Evolutionary conservation across 2,329 filamentous ascomycete genomes (phyloP), one percentile per base, ranked within the genome.

Genomic region (Sarocladiaceae sp.): DNA sequence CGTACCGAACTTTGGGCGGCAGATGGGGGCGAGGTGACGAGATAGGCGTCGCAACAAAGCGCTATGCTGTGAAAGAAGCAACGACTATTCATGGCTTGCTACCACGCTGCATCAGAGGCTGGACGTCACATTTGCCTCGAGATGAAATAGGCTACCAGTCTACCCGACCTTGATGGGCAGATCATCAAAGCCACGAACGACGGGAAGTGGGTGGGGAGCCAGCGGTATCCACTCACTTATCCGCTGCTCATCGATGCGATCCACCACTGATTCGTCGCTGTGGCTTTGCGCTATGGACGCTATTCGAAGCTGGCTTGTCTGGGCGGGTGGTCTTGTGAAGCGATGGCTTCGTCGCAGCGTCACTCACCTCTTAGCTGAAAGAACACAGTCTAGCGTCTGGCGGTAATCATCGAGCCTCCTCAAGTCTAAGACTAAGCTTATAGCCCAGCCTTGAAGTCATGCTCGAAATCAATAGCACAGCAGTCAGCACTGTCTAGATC

Each of bases 251-350:
- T 40, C 5, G 17, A 7, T 20, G 37, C 23, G 37, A 7, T 20
- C 5, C 7, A 7, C 4, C 37, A 17, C 4, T 44, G 40, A 44
- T 26, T 26, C 22, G 20, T 44, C 22, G 17, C 40, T 44, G 23
- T 44, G 40, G 40, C 40, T 44, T 44, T n/a, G 15, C 22, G 23
- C 40, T 44, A 44, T 28, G 23, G 40, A n/a, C 40, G 40, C 23
- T 26, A 44, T 44, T 22, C 12, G n/a, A 22, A 20, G 40, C 40
- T 23, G 40, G 22, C 15, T 23, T 44, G 20, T 20, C 40, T 44
- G 23, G 20, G 40, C 40, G 40, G 22, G 6, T n/a, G n/a, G n/a
- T 26, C 23, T 44, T 23, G 22, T 23, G 40, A 23, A 44, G 23
- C 40, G 11, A 3, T 26, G 40, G 23, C 40, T 26, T 26, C 28